A percentile compares a stretch with the other conserved stretches of the same genome.
phyloP scores from a whole-genome alignment of 2,329 filamentous ascomycete genomes.

The Graphilbum fragrans region DNA sequence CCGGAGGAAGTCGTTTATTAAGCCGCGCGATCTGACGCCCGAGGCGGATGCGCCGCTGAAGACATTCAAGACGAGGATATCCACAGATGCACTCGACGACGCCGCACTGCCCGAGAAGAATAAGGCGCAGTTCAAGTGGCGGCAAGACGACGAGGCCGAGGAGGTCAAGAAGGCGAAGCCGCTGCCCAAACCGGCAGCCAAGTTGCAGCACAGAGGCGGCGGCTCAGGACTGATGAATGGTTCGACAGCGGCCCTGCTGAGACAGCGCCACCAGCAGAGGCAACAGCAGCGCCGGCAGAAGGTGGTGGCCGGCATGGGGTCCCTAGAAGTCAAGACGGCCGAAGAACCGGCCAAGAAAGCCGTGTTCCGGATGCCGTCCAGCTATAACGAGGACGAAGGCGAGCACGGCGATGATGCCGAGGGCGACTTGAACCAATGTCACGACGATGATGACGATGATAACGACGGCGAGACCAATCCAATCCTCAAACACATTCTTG shows the following conservation, averaged over 20 bases:
- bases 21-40: not conserved
- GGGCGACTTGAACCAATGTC: not conserved
- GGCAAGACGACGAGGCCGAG: no score
- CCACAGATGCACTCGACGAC: no score
- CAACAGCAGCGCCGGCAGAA: not conserved
- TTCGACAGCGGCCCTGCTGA: not conserved
- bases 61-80: no score
- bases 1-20: no score
- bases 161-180: no score
- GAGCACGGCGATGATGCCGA: not conserved
- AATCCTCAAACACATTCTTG: no score
- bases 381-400: not conserved
- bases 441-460: not conserved
- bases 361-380: slow-evolving; percentile 2
- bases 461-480: not conserved
- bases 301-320: not conserved
- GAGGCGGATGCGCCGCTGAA: slow-evolving; percentile 1
- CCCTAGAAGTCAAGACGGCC: not conserved
- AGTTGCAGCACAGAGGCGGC: no score
- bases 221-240: no score
- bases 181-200: no score
- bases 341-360: not conserved
- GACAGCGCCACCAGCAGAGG: not conserved
- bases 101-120: no score
- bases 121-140: no score